Conservation (phyloP, 2,329 filamentous ascomycete genomes). For the Gliomastix tumulicola region DNA sequence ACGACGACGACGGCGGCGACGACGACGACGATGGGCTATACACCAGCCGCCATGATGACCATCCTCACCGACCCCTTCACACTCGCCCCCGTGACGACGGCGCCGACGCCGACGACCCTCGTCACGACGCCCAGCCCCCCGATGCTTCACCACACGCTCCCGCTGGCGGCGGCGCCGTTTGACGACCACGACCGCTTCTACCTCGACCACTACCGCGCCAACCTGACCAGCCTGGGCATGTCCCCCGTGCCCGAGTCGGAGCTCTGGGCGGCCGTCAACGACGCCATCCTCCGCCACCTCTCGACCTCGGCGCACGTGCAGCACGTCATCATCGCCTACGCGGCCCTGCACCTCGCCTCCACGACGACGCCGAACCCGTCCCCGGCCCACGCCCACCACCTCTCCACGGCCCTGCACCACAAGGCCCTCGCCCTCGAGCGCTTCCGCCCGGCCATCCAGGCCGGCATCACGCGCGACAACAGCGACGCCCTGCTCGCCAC, state of each 20-base stretch:
- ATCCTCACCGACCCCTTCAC: too few relatives aligned
- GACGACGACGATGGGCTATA: too few relatives aligned
- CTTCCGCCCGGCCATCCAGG: constrained; percentile 2
- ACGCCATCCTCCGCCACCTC: constrained; percentile 3
- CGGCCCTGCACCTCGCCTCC: constrained; percentile 6
- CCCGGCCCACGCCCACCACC: background rate
- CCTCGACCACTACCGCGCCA: constrained; percentile 4
- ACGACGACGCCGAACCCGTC: background rate
- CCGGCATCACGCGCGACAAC: background rate
- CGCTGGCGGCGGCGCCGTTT: too few relatives aligned
- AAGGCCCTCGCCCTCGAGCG: constrained; percentile 4
- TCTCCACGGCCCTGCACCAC: constrained; percentile 4
- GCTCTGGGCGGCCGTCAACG: constrained; percentile 1
- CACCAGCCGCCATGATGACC: too few relatives aligned
- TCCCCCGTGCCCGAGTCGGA: constrained; percentile 3
- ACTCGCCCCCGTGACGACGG: too few relatives aligned
- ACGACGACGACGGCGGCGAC: too few relatives aligned
- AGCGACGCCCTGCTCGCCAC: constrained; percentile 2
- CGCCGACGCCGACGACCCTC: too few relatives aligned
- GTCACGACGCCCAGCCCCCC: too few relatives aligned
- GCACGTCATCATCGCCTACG: constrained; percentile 4
- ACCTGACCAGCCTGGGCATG: constrained; percentile 1
- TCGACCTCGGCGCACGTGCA: constrained; percentile 2
- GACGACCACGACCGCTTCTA: too few relatives aligned
- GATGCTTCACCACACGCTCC: too few relatives aligned